These are phyloP conservation scores for Takakia lepidozioides DNA, from an alignment of 225 moss, liverwort and hornwort genomes.

Conservation along the genomic window DNA sequence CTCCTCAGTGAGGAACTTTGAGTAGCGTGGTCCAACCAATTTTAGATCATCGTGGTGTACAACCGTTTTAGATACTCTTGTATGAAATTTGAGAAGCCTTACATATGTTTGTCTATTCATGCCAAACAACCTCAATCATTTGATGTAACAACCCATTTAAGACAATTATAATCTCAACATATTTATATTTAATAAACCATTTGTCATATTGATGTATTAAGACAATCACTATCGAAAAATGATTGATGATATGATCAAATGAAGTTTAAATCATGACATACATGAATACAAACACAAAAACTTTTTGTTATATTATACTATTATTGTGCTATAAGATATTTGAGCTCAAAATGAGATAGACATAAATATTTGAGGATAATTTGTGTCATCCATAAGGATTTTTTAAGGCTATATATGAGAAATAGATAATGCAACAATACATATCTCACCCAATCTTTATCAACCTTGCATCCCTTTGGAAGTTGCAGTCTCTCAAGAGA, in stretches of 20 bases:
- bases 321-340: too few relatives aligned
- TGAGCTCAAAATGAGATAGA: not conserved
- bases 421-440: not conserved
- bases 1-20: slow-evolving; percentile 3
- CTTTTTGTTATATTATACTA: too few relatives aligned
- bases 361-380: not conserved
- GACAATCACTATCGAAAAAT: too few relatives aligned
- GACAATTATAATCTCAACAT: not conserved
- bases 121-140: not conserved
- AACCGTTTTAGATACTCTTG: slow-evolving; percentile 11
- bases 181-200: not conserved
- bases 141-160: not conserved
- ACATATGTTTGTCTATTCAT: slow-evolving; percentile 18
- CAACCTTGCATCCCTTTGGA: slow-evolving; percentile 19
- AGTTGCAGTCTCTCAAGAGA: slow-evolving; percentile 25
- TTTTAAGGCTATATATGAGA: too few relatives aligned
- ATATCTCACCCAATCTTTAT: slow-evolving; percentile 27
- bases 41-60: not conserved
- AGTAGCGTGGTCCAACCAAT: slow-evolving; percentile 1
- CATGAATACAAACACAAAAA: too few relatives aligned
- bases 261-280: too few relatives aligned
- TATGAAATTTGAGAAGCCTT: slow-evolving; percentile 30
- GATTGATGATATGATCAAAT: too few relatives aligned
- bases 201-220: not conserved
- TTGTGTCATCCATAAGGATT: too few relatives aligned